Base-by-base conservation (phyloP, 805 yeast genomes). In the Metschnikowia hibisci region DNA sequence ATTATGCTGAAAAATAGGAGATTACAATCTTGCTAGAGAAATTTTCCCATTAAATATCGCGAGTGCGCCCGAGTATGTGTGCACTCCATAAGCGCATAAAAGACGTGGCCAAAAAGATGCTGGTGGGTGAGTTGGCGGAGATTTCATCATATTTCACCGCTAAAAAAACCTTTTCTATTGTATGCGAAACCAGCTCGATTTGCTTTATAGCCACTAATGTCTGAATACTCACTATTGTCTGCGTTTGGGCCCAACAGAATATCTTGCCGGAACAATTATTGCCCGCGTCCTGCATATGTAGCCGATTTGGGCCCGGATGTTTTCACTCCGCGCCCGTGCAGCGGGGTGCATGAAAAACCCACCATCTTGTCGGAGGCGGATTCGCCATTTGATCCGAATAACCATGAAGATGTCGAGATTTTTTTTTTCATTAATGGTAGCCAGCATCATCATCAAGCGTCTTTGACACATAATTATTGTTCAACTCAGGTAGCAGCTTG, bases 311-410 rank as follows among this genome's bases (percentile, higher is more conserved):
- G 15, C 11, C 41, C 48, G 52, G 52, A 42, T 32, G 46, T 32
- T 47, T 41, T 44, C 31, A 40, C 52, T 48, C 52, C 52, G 52
- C 52, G 42, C 26, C 34, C 43, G 40, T 43, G 45, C 40, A 37
- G 40, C 20, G 40, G 40, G 40, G 40, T 37, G 33, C 40, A 37
- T 37, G 26, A 35, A 12, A 9, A 16, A 26, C 12, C 39, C 31
- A 16, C 14, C 15, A 22, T 15, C 32, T 14, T 8, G 23, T 20
- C 23, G 23, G 23, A 3, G 23, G 23, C 5, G 7, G 23, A 20
- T 20, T 2, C 23, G 23, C 23, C 23, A 20, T 3, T 20, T 6
- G 4, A 6, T 20, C 23, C 23, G 23, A 20, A 20, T 20, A 6
- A 20, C 8, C 23, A 20, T 6, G 23, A 8, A 20, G 4, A 20